Evolutionary conservation across 164 flowering plant species (phyloP).

Genomic region (Vitis labrusca): DNA sequence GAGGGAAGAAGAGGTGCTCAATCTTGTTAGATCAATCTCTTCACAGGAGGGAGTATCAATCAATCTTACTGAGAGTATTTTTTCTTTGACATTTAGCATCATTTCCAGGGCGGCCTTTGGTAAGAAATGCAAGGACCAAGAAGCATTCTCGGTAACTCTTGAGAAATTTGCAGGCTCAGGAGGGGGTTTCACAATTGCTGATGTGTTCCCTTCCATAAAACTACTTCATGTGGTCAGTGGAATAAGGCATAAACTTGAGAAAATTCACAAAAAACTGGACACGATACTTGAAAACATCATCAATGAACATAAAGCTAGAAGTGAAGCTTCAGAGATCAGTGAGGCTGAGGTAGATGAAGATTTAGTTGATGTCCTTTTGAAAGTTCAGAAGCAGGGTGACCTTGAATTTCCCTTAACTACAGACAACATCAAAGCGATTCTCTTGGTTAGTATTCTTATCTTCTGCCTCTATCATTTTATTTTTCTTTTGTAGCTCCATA

Average conservation of each 20-base stretch:
- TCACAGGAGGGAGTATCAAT: conserved; percentile 4
- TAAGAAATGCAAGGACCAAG: conserved; percentile 17
- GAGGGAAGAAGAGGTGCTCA: conserved; percentile 33
- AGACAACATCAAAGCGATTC: conserved; percentile 21
- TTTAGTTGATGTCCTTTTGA: conserved; percentile 22
- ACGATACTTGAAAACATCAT: conserved; percentile 23
- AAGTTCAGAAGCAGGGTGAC: conserved; percentile 5
- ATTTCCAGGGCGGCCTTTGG: conserved; percentile 30
- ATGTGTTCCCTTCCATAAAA: conserved; percentile 28
- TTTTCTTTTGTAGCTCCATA: not conserved
- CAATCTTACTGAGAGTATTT: conserved; percentile 24
- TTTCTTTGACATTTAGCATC: conserved; percentile 12
- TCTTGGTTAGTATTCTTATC: conserved; percentile 6
- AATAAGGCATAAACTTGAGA: conserved; percentile 10
- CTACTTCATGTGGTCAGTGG: conserved; percentile 20
- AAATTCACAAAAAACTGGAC: conserved; percentile 19
- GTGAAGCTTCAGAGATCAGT: not conserved
- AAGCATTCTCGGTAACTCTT: conserved; percentile 10
- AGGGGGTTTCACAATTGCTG: conserved; percentile 20
- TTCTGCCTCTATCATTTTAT: not conserved
- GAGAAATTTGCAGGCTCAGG: not conserved
- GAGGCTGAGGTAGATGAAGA: conserved; percentile 6
- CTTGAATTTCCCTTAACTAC: conserved; percentile 1
- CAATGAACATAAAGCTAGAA: conserved; percentile 19
- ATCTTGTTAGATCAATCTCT: conserved; percentile 13